Conservation (phyloP, 2,329 filamentous ascomycete genomes). For the Elsinoe ampelina region DNA sequence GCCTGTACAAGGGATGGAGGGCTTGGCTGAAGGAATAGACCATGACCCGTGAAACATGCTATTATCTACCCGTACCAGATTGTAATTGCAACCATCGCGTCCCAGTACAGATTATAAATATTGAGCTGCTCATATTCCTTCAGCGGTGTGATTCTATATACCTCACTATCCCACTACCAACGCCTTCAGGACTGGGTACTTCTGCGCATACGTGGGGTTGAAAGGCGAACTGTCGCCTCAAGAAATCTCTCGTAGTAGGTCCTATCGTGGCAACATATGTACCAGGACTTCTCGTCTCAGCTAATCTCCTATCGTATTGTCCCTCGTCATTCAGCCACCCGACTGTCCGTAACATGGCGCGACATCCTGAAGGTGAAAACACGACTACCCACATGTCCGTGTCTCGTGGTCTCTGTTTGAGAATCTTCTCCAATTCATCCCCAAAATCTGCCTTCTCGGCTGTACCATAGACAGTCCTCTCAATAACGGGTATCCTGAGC, state of each 20-base stretch:
- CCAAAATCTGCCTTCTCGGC: slow-evolving; percentile 72
- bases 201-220: slow-evolving; percentile 71
- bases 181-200: slow-evolving; percentile 71
- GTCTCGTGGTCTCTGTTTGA: slow-evolving; percentile 10
- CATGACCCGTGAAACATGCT: neutral
- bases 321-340: slow-evolving; percentile 36
- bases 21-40: neutral
- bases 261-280: slow-evolving; percentile 80
- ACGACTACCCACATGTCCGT: slow-evolving; percentile 60
- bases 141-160: slow-evolving; percentile 11
- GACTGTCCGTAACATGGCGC: slow-evolving; percentile 49
- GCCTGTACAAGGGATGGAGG: neutral
- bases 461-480: slow-evolving; percentile 80
- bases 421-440: slow-evolving; percentile 45
- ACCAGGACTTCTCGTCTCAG: slow-evolving; percentile 18
- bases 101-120: neutral
- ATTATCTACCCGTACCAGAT: neutral
- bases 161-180: slow-evolving; percentile 55
- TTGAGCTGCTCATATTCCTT: neutral
- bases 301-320: slow-evolving; percentile 23
- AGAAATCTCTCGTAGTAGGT: slow-evolving; percentile 74
- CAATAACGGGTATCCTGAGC: slow-evolving; percentile 57
- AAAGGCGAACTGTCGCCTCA: slow-evolving; percentile 55
- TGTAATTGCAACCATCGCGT: neutral
- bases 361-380: slow-evolving; percentile 54